A percentile compares a stretch with the other conserved stretches of the same genome.
phyloP scores from a whole-genome alignment of 2,329 filamentous ascomycete genomes.

The Colletotrichum sp. region DNA sequence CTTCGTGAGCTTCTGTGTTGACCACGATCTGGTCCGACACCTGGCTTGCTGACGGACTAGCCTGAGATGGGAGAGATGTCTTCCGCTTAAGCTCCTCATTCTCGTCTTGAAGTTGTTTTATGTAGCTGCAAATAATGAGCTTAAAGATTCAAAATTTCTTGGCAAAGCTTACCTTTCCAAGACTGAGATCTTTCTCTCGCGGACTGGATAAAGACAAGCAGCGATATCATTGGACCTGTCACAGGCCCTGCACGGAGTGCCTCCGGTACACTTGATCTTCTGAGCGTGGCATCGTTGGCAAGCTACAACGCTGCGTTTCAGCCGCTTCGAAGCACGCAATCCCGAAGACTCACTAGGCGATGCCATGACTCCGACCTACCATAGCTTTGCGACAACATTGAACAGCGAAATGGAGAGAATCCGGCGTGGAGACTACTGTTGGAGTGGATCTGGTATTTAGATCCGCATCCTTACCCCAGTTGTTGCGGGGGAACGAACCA shows the following conservation, averaged over 20 bases:
- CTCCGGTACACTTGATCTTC: constrained; percentile 51
- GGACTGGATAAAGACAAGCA: constrained; percentile 42
- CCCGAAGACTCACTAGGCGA: background rate
- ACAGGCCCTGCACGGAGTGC: constrained; percentile 46
- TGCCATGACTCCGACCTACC: background rate
- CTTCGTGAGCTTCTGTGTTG: constrained; percentile 31
- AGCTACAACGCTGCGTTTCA: background rate
- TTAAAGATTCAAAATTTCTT: constrained; percentile 23
- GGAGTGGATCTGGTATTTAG: background rate
- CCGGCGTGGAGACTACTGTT: background rate
- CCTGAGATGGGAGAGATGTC: background rate
- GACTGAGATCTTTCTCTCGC: constrained; percentile 45
- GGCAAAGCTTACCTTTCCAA: constrained; percentile 16
- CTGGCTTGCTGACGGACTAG: constrained; percentile 13
- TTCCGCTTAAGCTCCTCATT: constrained; percentile 15
- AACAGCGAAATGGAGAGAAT: background rate
- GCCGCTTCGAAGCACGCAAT: background rate
- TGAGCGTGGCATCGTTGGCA: constrained; percentile 48
- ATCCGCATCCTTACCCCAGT: background rate
- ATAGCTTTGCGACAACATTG: background rate
- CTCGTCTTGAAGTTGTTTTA: constrained; percentile 22
- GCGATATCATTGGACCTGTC: constrained; percentile 36
- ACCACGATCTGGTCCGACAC: constrained; percentile 28
- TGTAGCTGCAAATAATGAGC: constrained; percentile 2
- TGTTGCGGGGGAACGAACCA: background rate